Evolutionary conservation across 306 rosid species (phyloP).

Genomic region (Trifolium repens): DNA sequence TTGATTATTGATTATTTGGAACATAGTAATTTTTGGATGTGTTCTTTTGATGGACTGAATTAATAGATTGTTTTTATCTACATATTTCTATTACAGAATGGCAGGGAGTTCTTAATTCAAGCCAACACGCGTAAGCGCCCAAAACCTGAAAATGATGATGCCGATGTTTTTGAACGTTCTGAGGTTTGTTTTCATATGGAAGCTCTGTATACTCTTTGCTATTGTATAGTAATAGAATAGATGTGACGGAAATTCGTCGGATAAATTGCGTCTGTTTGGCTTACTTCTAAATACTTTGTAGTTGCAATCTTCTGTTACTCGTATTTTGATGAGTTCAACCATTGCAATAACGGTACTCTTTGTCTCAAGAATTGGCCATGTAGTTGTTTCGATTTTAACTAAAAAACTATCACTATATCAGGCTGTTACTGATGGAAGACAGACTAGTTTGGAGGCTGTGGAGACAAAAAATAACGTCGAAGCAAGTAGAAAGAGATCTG

Average conservation of each 20-base stretch:
- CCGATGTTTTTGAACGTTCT: constrained; percentile 59
- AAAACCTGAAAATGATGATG: constrained; percentile 61
- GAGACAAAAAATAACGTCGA: constrained; percentile 67
- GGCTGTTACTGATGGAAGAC: constrained; percentile 71
- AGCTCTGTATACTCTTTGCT: constrained; percentile 23
- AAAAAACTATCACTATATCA: constrained; percentile 43
- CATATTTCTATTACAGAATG: constrained; percentile 49
- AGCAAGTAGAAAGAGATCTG: constrained; percentile 73
- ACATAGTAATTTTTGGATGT: background rate
- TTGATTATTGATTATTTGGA: constrained; percentile 25
- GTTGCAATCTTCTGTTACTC: constrained; percentile 24
- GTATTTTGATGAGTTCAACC: constrained; percentile 23
- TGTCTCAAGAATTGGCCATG: constrained; percentile 20
- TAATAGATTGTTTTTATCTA: constrained; percentile 18
- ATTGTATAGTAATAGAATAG: background rate
- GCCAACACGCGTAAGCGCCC: constrained; percentile 87
- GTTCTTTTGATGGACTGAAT: constrained; percentile 18
- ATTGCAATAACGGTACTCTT: constrained; percentile 16
- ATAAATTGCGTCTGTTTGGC: constrained; percentile 16
- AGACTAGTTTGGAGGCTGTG: constrained; percentile 56
- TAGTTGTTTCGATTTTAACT: constrained; percentile 32
- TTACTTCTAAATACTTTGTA: constrained; percentile 6
- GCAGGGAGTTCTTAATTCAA: constrained; percentile 81
- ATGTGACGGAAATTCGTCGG: constrained; percentile 1
- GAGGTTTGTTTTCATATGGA: constrained; percentile 66